Base-by-base conservation (phyloP, 2,329 filamentous ascomycete genomes). In the Aspergillus fijiensis region DNA sequence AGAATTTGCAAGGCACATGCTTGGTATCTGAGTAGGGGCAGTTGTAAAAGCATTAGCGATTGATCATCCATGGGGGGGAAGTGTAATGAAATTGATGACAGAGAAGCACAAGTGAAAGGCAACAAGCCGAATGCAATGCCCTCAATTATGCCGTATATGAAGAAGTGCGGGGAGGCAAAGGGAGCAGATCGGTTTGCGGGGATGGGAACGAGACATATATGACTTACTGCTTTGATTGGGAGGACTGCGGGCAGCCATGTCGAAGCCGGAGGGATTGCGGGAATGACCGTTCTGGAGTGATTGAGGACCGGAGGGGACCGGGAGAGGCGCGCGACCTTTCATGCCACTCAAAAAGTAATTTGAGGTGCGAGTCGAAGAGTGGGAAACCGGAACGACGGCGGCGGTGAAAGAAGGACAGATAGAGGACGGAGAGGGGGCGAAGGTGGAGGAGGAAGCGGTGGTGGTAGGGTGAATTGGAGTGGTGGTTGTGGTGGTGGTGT, bases 1-100 rank as follows among this genome's bases (percentile, higher is more conserved):
- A 99, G 89, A 99, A 99, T 84, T 98, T 98, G 89, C 95, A 99
- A 45, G 95, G 95, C 49, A 99, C 95, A 81, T 98, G 95, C 63
- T 93, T 90, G 19, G 95, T 96, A 77, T 96, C 94, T 97, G 64
- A 53, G 53, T 29, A 6, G 53, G 21, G 45, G 50, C 23, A 27
- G 2, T 35, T 23, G 19, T 25, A 11, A 25, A 49, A 3, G 16
- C 16, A 25, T 60, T 29, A 60, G 58, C 49, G 10, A 45, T 49
- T 39, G 21, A 11, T 12, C 11, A 21, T 14, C 14, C 39, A 19
- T 19, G 49, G 29, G 14, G 27, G 16, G 23, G 50, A 25, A 11
- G n/a, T 9, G 39, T 7, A 27, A 48, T 35, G 11, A 12, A 35
- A 12, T 35, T 10, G 12, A 35, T 4, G 14, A 35, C 4, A 10